phyloP scores from a whole-genome alignment of 768 basidiomycete species.

The Royoungia palumana region DNA sequence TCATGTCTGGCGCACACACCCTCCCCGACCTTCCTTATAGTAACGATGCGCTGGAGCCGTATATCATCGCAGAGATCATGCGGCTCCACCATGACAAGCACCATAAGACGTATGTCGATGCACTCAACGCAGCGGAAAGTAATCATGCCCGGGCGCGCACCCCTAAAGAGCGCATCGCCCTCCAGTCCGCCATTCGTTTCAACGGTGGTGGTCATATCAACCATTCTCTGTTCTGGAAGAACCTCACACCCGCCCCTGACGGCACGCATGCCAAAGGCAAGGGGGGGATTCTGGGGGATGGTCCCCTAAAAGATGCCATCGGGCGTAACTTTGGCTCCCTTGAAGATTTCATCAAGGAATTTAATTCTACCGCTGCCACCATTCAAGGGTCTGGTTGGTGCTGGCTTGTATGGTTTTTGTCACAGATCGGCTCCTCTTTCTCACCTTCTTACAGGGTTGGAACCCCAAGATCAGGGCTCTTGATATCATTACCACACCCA shows the following conservation, averaged over 20 bases:
- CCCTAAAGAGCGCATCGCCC: conserved; percentile 47
- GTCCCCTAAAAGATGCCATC: conserved; percentile 70
- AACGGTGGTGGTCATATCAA: conserved; percentile 67
- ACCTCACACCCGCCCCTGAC: conserved; percentile 63
- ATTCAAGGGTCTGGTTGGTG: conserved; percentile 97
- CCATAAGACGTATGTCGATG: conserved; percentile 93
- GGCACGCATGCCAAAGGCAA: conserved; percentile 53
- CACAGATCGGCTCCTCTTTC: background rate
- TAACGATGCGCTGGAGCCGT: conserved; percentile 91
- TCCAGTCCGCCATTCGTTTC: conserved; percentile 25
- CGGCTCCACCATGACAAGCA: conserved; percentile 92
- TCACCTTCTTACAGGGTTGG: conserved; percentile 49
- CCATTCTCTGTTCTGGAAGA: conserved; percentile 97
- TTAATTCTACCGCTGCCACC: conserved; percentile 79
- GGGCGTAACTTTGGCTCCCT: conserved; percentile 61
- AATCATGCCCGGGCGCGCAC: conserved; percentile 66
- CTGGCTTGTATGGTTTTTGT: conserved; percentile 70
- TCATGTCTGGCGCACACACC: conserved; percentile 46
- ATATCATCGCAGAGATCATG: conserved; percentile 91
- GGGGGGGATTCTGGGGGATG: conserved; percentile 61
- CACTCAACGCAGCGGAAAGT: conserved; percentile 62
- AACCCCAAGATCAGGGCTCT: conserved; percentile 68
- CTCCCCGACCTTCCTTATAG: conserved; percentile 76
- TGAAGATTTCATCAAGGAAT: conserved; percentile 72
- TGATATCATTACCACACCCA: conserved; percentile 87